Evolutionary conservation across 2,329 filamentous ascomycete species (phyloP).

Genomic region (Herpotrichia juniperi): DNA sequence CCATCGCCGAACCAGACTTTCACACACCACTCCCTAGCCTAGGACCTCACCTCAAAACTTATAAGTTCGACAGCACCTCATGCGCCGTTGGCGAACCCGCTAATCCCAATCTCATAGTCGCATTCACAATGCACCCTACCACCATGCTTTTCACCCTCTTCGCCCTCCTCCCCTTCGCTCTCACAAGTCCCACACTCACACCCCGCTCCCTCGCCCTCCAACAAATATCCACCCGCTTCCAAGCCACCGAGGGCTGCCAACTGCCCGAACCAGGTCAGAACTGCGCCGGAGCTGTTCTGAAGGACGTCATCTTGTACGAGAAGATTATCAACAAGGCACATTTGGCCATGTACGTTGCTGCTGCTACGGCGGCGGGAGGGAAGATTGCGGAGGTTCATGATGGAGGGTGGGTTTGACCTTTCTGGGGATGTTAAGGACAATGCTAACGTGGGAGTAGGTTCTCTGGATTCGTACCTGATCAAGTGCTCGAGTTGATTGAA

Average conservation of each 20-base stretch:
- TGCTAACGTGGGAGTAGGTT: conserved; percentile 11
- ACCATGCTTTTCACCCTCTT: conserved; percentile 11
- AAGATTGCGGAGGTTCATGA: conserved; percentile 13
- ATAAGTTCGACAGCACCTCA: too few species aligned
- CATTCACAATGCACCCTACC: neutral
- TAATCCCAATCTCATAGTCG: neutral
- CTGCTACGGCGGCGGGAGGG: conserved; percentile 16
- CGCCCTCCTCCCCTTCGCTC: conserved; percentile 1
- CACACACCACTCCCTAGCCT: too few species aligned
- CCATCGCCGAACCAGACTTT: too few species aligned
- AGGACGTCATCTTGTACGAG: conserved; percentile 24
- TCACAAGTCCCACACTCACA: neutral
- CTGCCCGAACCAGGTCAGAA: conserved; percentile 12
- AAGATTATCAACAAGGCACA: conserved; percentile 5
- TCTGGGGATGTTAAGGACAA: neutral
- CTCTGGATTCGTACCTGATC: conserved; percentile 19
- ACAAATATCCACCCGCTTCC: conserved; percentile 2
- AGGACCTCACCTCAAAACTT: too few species aligned
- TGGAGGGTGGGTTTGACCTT: conserved; percentile 16
- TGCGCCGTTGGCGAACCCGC: too few species aligned
- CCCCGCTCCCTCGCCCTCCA: neutral
- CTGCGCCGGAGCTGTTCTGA: conserved; percentile 17
- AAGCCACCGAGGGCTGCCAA: conserved; percentile 11
- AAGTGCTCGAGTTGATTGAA: conserved; percentile 16
- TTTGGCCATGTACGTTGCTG: conserved; percentile 14